A percentile compares a stretch with the other conserved stretches of the same genome.
Conservation (phyloP, 2,329 filamentous ascomycete genomes). For the Alternaria sp. region DNA sequence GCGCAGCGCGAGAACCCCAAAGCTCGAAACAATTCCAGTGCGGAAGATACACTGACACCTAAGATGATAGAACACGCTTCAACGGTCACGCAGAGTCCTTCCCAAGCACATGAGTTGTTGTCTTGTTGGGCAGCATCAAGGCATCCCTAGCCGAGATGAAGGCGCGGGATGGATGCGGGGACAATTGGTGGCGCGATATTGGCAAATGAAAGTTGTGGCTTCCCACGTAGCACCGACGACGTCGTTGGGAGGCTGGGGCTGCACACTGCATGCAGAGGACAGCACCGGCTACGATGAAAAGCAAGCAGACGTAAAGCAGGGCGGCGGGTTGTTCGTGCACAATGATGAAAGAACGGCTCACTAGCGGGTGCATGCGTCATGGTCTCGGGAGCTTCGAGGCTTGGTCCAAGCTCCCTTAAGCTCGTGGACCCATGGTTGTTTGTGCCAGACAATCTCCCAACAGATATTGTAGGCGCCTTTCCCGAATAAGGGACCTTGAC, state of each 20-base stretch:
- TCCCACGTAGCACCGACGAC: background rate
- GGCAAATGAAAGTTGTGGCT: background rate
- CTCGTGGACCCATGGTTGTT: slow-evolving; percentile 14
- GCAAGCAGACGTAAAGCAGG: background rate
- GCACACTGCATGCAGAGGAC: background rate
- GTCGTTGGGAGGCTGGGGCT: background rate
- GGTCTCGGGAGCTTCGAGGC: slow-evolving; percentile 11
- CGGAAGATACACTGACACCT: background rate
- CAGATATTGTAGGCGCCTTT: slow-evolving; percentile 17
- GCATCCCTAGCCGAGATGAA: slow-evolving; percentile 11
- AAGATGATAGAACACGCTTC: background rate
- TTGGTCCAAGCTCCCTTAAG: slow-evolving; percentile 22
- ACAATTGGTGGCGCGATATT: slow-evolving; percentile 1
- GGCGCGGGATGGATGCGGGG: slow-evolving; percentile 1
- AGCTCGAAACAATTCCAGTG: too few species aligned
- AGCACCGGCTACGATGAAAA: background rate
- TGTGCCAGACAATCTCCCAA: slow-evolving; percentile 28
- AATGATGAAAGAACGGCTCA: slow-evolving; percentile 17
- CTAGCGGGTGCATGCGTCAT: slow-evolving; percentile 16
- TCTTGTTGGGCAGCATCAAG: slow-evolving; percentile 1
- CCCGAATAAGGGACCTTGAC: background rate
- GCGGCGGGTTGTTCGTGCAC: slow-evolving; percentile 5
- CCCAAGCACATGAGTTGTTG: slow-evolving; percentile 1
- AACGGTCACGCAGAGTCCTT: background rate
- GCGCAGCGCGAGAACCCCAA: background rate